These are phyloP conservation scores for Huntiella moniliformis DNA, from an alignment of 2,329 filamentous ascomycete species.

Conservation along the genomic window DNA sequence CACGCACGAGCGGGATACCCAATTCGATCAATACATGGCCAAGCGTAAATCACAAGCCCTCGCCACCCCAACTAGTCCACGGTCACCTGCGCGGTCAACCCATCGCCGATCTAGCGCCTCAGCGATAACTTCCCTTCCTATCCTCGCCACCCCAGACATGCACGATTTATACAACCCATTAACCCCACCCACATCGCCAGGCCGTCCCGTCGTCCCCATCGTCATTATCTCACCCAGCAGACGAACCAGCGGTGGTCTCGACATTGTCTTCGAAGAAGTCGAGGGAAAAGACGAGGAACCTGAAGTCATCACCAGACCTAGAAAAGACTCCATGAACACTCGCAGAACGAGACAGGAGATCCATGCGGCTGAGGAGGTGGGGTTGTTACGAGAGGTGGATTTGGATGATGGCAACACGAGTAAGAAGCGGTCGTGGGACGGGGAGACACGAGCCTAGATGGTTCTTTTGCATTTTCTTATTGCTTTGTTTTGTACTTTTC, in stretches of 20 bases:
- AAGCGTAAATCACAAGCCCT: neutral
- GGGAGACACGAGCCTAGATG: neutral
- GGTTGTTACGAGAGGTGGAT: constrained; percentile 4
- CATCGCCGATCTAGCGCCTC: neutral
- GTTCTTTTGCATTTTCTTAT: no score
- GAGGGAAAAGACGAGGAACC: constrained; percentile 1
- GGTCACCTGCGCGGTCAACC: neutral
- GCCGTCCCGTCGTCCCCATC: neutral
- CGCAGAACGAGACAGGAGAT: neutral
- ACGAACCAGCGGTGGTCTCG: constrained; percentile 1
- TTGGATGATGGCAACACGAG: neutral
- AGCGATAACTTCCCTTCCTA: neutral
- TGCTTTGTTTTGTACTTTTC: no score
- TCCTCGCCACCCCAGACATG: neutral
- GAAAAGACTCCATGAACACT: neutral
- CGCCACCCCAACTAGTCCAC: neutral
- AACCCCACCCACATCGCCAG: neutral
- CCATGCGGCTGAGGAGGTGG: constrained; percentile 1
- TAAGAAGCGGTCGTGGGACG: constrained; percentile 1
- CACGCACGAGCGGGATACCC: constrained; percentile 27
- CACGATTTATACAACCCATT: neutral
- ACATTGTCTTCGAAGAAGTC: constrained; percentile 8
- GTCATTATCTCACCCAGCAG: neutral
- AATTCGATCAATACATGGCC: constrained; percentile 28
- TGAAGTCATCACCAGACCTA: neutral